Conservation (phyloP, 805 yeast species). For the Ogataea neopini region DNA sequence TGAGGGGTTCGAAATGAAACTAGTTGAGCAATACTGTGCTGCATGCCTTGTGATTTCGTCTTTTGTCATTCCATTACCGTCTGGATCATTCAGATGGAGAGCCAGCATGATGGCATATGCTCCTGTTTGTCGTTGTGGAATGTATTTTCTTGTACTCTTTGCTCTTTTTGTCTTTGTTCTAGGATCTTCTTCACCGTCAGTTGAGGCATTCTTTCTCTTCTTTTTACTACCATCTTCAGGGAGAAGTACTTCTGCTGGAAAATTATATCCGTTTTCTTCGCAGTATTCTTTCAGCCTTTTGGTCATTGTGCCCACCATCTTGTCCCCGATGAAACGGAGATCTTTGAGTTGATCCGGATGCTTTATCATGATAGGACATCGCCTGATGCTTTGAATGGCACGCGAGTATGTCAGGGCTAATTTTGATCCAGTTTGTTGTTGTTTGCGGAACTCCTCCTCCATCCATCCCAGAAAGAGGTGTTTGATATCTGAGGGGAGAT, state of each 20-base stretch:
- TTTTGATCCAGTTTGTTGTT: conserved; percentile 51
- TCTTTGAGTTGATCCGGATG: conserved; percentile 59
- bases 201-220: conserved; percentile 8
- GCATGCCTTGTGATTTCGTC: conserved; percentile 59
- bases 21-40: conserved; percentile 52
- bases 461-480: conserved; percentile 59
- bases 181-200: conserved; percentile 8
- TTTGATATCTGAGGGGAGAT: conserved; percentile 49
- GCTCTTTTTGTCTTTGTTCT: conserved; percentile 7
- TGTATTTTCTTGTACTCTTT: conserved; percentile 43
- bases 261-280: conserved; percentile 44
- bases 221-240: background rate
- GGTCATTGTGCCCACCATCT: conserved; percentile 54
- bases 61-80: conserved; percentile 59
- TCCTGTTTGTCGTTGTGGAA: conserved; percentile 78
- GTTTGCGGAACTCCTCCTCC: conserved; percentile 49
- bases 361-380: conserved; percentile 44
- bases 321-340: conserved; percentile 72
- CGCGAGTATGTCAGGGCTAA: conserved; percentile 51
- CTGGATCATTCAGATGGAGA: conserved; percentile 49
- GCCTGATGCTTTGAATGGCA: conserved; percentile 55
- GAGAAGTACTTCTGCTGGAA: conserved; percentile 41
- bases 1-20: conserved; percentile 61
- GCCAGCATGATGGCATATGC: conserved; percentile 79
- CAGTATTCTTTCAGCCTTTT: conserved; percentile 55